Evolutionary conservation across 1,139 yeast genomes (phyloP), one percentile per base, ranked within the genome.

Genomic region (Debaryomyces nepalensis): DNA sequence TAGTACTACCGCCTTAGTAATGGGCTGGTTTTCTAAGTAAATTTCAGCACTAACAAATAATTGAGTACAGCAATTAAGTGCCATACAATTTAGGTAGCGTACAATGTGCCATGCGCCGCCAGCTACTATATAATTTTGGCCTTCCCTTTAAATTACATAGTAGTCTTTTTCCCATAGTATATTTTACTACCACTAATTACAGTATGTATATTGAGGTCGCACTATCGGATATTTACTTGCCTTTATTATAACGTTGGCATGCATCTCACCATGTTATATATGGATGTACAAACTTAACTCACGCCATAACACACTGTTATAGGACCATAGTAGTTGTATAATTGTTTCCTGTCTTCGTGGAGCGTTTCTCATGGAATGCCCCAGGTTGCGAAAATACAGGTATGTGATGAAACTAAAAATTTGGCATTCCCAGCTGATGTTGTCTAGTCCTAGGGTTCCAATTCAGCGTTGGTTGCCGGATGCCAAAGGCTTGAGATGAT

Each of bases 21-120:
- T 19, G 26, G 18, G 22, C 10, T 23, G 22, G 14, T 1, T 23
- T 9, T 10, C 30, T 14, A 20, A 32, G 41, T 36, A 41, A 53
- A 44, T 46, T 15, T 39, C 44, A 45, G 57, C 53, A 53, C 61
- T 54, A 54, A 52, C 53, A 40, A 44, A 52, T 39, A 46, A 43
- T 38, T 44, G 47, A 50, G 54, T 43, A 50, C 51, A 46, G 51
- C 50, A 46, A 44, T 38, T 24, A 34, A 34, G 29, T 18, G 37
- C 30, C 30, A 34, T 34, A 24, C 37, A 34, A 34, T 34, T 34
- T 23, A 34, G 36, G 20, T 26, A 23, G 32, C 32, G 32, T 34
- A 31, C 34, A 22, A 34, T 24, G 37, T 34, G 16, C 34, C 39
- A n/a, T 26, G 21, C 14, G 19, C 19, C 27, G n/a, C 20, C 34